Percentiles rank a stretch among this genome's conserved stretches.
Evolutionary conservation across 805 yeast genomes (phyloP).

Genomic region (Teunomyces pallodes): DNA sequence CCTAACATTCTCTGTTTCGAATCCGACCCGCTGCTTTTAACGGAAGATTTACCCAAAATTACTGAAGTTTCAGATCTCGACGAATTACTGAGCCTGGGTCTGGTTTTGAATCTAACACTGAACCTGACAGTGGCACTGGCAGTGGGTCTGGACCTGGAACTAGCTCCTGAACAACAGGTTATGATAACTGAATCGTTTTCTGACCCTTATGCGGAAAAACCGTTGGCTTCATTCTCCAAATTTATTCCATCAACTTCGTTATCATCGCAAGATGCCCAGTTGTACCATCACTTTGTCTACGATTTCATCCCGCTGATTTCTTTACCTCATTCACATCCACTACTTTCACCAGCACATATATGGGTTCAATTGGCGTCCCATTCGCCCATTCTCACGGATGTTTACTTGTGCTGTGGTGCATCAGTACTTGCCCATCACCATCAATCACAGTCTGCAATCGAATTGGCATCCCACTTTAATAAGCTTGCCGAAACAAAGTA

Average conservation of each 20-base stretch:
- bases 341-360: constrained; percentile 12
- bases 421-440: constrained; percentile 13
- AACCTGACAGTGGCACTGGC: too few species aligned
- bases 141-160: neutral
- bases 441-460: constrained; percentile 3
- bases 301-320: constrained; percentile 14
- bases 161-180: neutral
- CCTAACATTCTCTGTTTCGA: neutral
- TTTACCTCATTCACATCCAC: constrained; percentile 15
- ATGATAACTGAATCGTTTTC: neutral
- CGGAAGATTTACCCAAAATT: neutral
- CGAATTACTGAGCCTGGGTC: neutral
- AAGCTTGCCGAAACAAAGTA: constrained; percentile 9
- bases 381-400: constrained; percentile 46
- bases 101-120: too few species aligned
- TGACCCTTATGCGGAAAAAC: neutral
- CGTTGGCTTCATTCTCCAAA: constrained; percentile 4
- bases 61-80: neutral
- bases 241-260: constrained; percentile 6
- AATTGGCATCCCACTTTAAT: constrained; percentile 14
- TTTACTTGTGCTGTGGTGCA: constrained; percentile 26
- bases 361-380: constrained; percentile 58
- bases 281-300: constrained; percentile 12
- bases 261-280: constrained; percentile 6
- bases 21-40: neutral